Evolutionary conservation across 176 grass and related monocot species (phyloP), one percentile per base, ranked within the genome.

Genomic region (Miscanthus lutarioriparius): DNA sequence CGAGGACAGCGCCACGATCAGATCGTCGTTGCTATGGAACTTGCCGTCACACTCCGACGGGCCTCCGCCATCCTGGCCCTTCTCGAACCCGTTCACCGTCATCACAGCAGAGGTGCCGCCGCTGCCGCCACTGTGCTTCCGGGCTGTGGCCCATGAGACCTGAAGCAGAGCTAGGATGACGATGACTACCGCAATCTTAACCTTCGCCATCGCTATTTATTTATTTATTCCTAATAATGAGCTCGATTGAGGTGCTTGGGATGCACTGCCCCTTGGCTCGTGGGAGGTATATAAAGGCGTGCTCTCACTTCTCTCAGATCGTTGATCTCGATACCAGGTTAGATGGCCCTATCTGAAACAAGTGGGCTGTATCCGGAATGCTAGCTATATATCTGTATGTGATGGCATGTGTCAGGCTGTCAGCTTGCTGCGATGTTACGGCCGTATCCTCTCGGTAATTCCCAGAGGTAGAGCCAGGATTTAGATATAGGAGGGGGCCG

Each of bases 1-100:
- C 23, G 68, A 76, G 2, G 87, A 89, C 35, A 89, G 73, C 33
- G 87, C 90, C 48, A n/a, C n/a, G n/a, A n/a, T n/a, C 39, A 89
- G 5, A 5, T 90, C 85, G 8, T 8, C 48, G 64, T 93, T 19
- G 48, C 81, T 64, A 80, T 90, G 91, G 72, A 80, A 61, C 91
- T 88, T 27, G 44, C 37, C 59, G 39, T 79, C 88, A 28, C 85
- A 40, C 39, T 7, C 39, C 8, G 39, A 7, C 39, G 39, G 1
- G 8, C 39, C 39, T 40, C 39, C 39, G 39, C 39, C 39, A 2
- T 40, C 39, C 1, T 8, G 8, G 8, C 6, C 7, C 39, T 40
- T 40, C 7, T 40, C 6, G 39, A 40, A 40, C 39, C 39, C 39
- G 39, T 40, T 40, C 39, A 40, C 39, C 8, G 7, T 40, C 39